Percentiles rank a stretch among this genome's conserved stretches.
Evolutionary conservation across 2,329 filamentous ascomycete species (phyloP).

Genomic region (Byssothecium circinans): DNA sequence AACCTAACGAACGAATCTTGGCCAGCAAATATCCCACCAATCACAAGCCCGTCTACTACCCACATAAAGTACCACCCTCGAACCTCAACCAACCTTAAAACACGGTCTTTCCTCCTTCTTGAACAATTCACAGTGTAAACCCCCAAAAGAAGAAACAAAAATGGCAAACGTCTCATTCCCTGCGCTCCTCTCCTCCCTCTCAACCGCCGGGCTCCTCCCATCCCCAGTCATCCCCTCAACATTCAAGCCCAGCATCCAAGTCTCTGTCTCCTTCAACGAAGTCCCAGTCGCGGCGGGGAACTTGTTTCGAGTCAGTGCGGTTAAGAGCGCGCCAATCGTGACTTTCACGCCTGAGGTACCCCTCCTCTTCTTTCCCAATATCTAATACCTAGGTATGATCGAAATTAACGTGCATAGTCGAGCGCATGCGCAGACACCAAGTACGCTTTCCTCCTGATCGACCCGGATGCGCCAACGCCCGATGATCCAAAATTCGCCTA

Average conservation of each 20-base stretch:
- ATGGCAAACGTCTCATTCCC: conserved; percentile 6
- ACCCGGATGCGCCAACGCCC: conserved; percentile 59
- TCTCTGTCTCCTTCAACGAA: conserved; percentile 40
- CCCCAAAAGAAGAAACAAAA: neutral
- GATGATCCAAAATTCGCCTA: conserved; percentile 59
- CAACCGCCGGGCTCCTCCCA: conserved; percentile 30
- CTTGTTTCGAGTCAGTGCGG: conserved; percentile 40
- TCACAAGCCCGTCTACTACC: neutral
- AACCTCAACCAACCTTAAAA: neutral
- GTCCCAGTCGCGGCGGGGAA: conserved; percentile 28
- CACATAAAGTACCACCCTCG: too few relatives aligned
- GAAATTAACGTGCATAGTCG: neutral
- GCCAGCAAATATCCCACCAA: conserved; percentile 2
- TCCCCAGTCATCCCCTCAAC: conserved; percentile 44
- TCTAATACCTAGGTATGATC: too few relatives aligned
- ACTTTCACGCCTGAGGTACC: conserved; percentile 9
- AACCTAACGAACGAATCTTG: neutral
- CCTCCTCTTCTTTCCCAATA: neutral
- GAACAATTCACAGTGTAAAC: neutral
- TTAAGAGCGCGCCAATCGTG: conserved; percentile 19
- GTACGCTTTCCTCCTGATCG: conserved; percentile 55
- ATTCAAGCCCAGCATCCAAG: conserved; percentile 49
- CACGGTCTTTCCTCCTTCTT: neutral
- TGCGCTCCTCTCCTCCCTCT: conserved; percentile 27
- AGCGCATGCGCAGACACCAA: conserved; percentile 11